Evolutionary conservation across 2,329 filamentous ascomycete genomes (phyloP), one percentile per base, ranked within the genome.

Genomic region (Exophiala calicioides): DNA sequence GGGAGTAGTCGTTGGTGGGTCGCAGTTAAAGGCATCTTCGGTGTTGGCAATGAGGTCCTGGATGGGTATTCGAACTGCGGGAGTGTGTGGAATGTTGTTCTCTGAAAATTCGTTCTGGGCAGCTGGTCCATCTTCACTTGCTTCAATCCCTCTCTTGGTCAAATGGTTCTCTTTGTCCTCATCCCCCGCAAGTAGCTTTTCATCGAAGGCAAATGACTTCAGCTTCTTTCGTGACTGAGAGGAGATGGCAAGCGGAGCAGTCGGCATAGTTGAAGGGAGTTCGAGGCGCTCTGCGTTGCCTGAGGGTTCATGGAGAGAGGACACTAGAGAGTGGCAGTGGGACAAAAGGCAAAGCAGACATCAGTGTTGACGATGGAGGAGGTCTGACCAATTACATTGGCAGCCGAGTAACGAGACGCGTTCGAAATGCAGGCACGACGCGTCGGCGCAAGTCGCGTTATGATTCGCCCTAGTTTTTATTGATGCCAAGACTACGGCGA

Each of bases 21-120:
- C 67, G 47, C 70, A 68, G 55, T 70, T 74, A 27, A 73, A 69
- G 7, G 71, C 71, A 58, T 81, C 78, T 61, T 83, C 80, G 36
- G 74, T 73, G 60, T 81, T 80, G 52, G 78, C 78, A 34, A 84
- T 79, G 23, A 84, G 67, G 52, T 83, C 80, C 23, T 78, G 78
- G 9, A 84, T 66, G 18, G 80, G 78, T 29, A 83, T 72, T 44
- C 78, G 69, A 32, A 79, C 76, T 18, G 74, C 75, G 2, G 81
- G 80, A 10, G 80, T 84, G 30, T 79, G 79, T 2, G 80, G 80
- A 38, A 68, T 69, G 13, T 18, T 32, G 47, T 41, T 13, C 18
- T 50, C 39, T 7, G 42, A 31, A 18, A 42, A 7, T 13, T 21
- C 20, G 10, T 40, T n/a, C 15, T 36, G 35, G 9, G 20, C 12